Evolutionary conservation across 208 protist genomes (phyloP).

Genomic region (Herpetomonas samuelpessoai): DNA sequence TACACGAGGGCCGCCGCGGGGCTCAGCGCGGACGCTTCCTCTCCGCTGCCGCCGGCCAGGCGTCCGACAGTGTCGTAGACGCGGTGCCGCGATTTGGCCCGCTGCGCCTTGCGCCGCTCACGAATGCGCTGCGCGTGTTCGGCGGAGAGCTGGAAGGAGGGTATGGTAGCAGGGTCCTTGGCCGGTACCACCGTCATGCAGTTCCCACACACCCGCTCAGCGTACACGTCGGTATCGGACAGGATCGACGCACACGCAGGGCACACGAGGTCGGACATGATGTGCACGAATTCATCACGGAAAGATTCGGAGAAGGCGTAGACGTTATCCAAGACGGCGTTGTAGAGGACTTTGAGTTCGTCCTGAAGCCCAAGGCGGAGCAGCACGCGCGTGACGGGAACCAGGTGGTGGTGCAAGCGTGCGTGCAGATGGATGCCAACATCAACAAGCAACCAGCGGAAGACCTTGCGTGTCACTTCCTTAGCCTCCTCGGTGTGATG

Average conservation of each 20-base stretch:
- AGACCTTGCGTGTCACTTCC: conserved; percentile 65
- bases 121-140: conserved; percentile 57
- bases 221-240: conserved; percentile 50
- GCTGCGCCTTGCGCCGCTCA: conserved; percentile 37
- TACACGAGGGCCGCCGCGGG: conserved; percentile 9
- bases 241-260: conserved; percentile 64
- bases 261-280: conserved; percentile 78
- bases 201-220: conserved; percentile 56
- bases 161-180: conserved; percentile 42
- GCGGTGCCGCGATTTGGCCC: conserved; percentile 31
- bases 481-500: conserved; percentile 72
- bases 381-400: conserved; percentile 65
- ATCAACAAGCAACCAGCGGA: conserved; percentile 78
- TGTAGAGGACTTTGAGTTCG: conserved; percentile 75
- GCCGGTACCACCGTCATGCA: conserved; percentile 63
- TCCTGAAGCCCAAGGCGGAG: conserved; percentile 65
- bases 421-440: conserved; percentile 80
- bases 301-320: conserved; percentile 57
- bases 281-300: conserved; percentile 60
- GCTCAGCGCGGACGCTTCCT: neutral
- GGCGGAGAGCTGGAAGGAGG: conserved; percentile 69
- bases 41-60: conserved; percentile 13
- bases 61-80: conserved; percentile 37
- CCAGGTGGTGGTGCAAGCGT: conserved; percentile 63
- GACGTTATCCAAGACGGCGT: conserved; percentile 76